Conservation (phyloP, 2,329 filamentous ascomycete species). For the Chaetomiaceae sp. region DNA sequence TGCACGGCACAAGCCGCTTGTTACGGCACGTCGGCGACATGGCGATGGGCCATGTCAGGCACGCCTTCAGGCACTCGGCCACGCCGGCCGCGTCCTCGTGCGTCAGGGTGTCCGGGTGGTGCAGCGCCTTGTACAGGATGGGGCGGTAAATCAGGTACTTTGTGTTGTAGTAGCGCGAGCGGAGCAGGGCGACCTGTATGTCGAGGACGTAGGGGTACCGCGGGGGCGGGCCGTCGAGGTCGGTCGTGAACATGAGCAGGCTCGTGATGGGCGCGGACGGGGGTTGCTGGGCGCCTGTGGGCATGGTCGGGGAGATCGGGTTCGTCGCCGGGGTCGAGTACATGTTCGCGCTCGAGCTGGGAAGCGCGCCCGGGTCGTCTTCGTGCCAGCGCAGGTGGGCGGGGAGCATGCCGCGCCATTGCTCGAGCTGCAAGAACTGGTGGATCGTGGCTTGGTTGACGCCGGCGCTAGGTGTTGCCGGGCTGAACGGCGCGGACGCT, state of each 20-base stretch:
- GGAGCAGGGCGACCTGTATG: constrained; percentile 52
- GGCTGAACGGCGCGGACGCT: constrained; percentile 6
- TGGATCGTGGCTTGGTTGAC: constrained; percentile 37
- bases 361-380: constrained; percentile 42
- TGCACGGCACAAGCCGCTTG: constrained; percentile 55
- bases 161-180: constrained; percentile 56
- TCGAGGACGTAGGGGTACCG: constrained; percentile 51
- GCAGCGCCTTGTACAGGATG: constrained; percentile 56
- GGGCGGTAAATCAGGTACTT: constrained; percentile 55
- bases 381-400: constrained; percentile 54
- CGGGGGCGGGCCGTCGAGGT: constrained; percentile 41
- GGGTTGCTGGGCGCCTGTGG: constrained; percentile 11
- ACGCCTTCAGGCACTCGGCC: constrained; percentile 53
- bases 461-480: constrained; percentile 23
- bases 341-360: constrained; percentile 27
- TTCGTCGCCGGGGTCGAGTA: constrained; percentile 22
- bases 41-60: constrained; percentile 56
- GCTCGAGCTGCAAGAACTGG: constrained; percentile 50
- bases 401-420: constrained; percentile 56
- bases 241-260: constrained; percentile 41
- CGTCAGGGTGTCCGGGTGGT: constrained; percentile 51
- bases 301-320: constrained; percentile 23
- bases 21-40: constrained; percentile 53
- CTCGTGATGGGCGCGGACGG: constrained; percentile 15
- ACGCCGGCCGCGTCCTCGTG: constrained; percentile 50